Percentiles rank a stretch among this genome's conserved stretches.
Evolutionary conservation across 495 filamentous ascomycete genomes (phyloP).

Genomic region (Lophium mytilinum): DNA sequence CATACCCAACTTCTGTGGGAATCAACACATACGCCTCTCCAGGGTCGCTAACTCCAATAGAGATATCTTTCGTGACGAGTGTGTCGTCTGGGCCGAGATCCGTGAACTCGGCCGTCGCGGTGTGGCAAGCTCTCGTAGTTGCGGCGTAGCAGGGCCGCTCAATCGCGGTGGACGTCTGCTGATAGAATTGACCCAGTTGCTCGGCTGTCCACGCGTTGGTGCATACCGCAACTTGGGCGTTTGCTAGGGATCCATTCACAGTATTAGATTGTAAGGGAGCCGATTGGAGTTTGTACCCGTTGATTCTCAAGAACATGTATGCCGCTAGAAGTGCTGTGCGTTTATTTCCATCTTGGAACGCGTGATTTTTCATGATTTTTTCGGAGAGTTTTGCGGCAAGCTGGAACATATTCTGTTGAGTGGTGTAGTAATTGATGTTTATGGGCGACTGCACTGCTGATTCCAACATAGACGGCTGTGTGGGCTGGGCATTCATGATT

Average conservation of each 20-base stretch:
- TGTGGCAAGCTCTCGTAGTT: constrained; percentile 9
- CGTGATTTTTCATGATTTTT: constrained; percentile 34
- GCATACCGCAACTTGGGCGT: constrained; percentile 28
- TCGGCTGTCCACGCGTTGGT: constrained; percentile 27
- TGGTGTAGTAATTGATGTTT: constrained; percentile 30
- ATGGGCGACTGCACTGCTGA: constrained; percentile 31
- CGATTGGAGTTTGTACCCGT: constrained; percentile 28
- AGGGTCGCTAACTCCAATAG: constrained; percentile 10
- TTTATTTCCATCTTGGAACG: constrained; percentile 35
- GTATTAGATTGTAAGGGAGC: constrained; percentile 15
- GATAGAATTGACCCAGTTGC: constrained; percentile 25
- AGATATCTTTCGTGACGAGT: constrained; percentile 7
- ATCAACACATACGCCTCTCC: constrained; percentile 13
- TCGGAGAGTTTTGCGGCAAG: constrained; percentile 30
- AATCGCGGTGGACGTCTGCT: constrained; percentile 12
- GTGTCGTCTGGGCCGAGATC: constrained; percentile 3
- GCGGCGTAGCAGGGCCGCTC: constrained; percentile 1
- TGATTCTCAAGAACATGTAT: constrained; percentile 35
- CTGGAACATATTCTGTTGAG: constrained; percentile 27
- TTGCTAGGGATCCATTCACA: constrained; percentile 15
- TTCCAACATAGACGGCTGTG: constrained; percentile 23
- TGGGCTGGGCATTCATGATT: constrained; percentile 10
- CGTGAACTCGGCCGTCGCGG: constrained; percentile 11
- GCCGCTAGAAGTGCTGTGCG: constrained; percentile 32
- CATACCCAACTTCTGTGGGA: constrained; percentile 13